Evolutionary conservation across 352 stramenopile species (phyloP), one percentile per base, ranked within the genome.

Genomic region (Pythium sp.): DNA sequence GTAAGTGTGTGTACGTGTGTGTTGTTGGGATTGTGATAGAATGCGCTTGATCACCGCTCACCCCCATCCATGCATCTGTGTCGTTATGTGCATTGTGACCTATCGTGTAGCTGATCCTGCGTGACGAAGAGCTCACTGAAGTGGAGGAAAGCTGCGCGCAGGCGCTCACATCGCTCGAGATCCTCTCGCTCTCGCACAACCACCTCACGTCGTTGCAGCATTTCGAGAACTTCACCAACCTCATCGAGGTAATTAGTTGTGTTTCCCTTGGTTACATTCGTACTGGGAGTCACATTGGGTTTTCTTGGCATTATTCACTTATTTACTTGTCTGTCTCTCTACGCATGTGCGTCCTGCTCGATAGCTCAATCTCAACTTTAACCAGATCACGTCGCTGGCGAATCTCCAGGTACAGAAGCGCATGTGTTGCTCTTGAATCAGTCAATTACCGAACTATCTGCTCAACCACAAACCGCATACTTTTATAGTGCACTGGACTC

Each of bases 181-280:
- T 94, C 36, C 66, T 94, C n/a, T 94, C 87, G 30, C 72, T 94
- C 2, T 94, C 87, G 5, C 87, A 94, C 80, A 94, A 94, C 67
- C 73, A 71, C 20, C 72, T 94, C 26, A 65, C 70, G 28, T 85
- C 78, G 47, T 71, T 94, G 2, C 64, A 86, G 5, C 67, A 86
- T 34, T 94, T 93, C 47, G 74, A 91, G 71, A 70, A 87, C 64
- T 80, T 93, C 20, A 75, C 74, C 49, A 92, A 91, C 70, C 70
- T 94, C 69, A 72, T 93, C 32, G 87, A 94, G 70, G 85, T 94
- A 61, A 28, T 41, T 46, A 38, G 12, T 46, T 12, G 34, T 20
- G 11, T 64, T 51, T 58, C 12, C 32, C 38, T 18, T 18, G 36
- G 12, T 46, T 46, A 3, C 38, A 15, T 18, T 46, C 12, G 38